phyloP scores from a whole-genome alignment of 202 grass and related monocot genomes.

The Musa balbisiana region DNA sequence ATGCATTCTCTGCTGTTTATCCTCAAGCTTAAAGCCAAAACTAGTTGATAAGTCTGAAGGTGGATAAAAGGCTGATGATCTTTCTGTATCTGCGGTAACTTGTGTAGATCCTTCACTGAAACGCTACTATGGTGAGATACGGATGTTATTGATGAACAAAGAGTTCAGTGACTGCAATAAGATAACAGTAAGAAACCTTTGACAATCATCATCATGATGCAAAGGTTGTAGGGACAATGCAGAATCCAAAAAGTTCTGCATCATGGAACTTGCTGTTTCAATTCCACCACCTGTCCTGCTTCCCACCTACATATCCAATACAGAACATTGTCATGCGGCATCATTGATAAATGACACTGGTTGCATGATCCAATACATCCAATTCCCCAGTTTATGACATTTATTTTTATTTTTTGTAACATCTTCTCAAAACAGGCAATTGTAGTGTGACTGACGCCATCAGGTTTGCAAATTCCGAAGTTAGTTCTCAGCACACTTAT shows the following conservation, averaged over 20 bases:
- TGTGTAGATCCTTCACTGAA: constrained; percentile 82
- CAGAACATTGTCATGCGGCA: background rate
- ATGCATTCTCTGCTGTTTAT: constrained; percentile 89
- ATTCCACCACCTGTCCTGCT: constrained; percentile 38
- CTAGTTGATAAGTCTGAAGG: constrained; percentile 55
- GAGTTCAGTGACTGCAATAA: background rate
- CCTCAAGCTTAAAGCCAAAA: constrained; percentile 95
- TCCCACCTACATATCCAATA: constrained; percentile 36
- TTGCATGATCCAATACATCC: background rate
- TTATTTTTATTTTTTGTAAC: too few species aligned
- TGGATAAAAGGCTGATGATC: constrained; percentile 58
- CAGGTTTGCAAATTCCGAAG: background rate
- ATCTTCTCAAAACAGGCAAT: background rate
- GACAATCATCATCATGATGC: constrained; percentile 71
- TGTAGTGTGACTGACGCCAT: background rate
- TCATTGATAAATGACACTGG: background rate
- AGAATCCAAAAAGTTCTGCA: constrained; percentile 99
- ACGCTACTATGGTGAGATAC: background rate
- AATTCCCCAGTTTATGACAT: background rate
- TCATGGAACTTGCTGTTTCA: constrained; percentile 59
- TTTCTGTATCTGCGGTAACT: constrained; percentile 53
- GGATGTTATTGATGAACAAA: background rate
- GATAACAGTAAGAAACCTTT: constrained; percentile 43
- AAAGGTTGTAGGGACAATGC: constrained; percentile 81
- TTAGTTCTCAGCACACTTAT: background rate